Base-by-base conservation (phyloP, 495 filamentous ascomycete genomes). In the Durotheca rogersii region DNA sequence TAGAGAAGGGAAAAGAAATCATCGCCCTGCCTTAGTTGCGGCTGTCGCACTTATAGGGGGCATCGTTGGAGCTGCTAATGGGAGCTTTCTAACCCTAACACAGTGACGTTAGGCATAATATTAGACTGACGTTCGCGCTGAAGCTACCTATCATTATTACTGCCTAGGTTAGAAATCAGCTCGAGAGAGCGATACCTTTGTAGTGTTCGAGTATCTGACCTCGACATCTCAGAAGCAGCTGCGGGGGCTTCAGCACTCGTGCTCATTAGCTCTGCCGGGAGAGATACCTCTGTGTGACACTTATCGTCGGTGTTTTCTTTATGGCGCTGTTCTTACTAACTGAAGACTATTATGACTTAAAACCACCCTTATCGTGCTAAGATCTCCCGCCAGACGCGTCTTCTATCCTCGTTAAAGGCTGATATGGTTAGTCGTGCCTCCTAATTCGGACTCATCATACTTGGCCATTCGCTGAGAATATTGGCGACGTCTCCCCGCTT, bases 21-120 rank as follows among this genome's bases (percentile, higher is more conserved):
- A 74, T 82, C 67, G 67, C 69, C 1, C 80, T 81, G 58, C 70
- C 0, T 30, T 80, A 4, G 79, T 81, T 40, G 78, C 78, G 2
- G 73, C 72, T 3, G 68, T 69, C 16, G 75, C 77, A 0, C 81
- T 80, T 0, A 63, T 67, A 12, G 77, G 81, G 1, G 61, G 62
- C 10, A 53, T 78, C 10, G 3, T 73, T 1, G 69, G 67, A 2
- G 67, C 76, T 0, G 74, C 80, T 42, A 65, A 69, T 0, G 65
- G 69, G 0, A 44, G 85, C n/a, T 72, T 82, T 3, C 65, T 81
- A 2, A 61, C 76, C 30, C 60, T 42, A 60, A 72, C 67, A 6
- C 81, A 75, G 75, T 88, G 83, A 85, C 77, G 77, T 2, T 86
- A 82, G 81, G 66, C 74, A 0, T 86, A 77, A 54, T 87, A 77